phyloP scores from a whole-genome alignment of 2,329 filamentous ascomycete genomes.

The Chaetomiaceae sp. region DNA sequence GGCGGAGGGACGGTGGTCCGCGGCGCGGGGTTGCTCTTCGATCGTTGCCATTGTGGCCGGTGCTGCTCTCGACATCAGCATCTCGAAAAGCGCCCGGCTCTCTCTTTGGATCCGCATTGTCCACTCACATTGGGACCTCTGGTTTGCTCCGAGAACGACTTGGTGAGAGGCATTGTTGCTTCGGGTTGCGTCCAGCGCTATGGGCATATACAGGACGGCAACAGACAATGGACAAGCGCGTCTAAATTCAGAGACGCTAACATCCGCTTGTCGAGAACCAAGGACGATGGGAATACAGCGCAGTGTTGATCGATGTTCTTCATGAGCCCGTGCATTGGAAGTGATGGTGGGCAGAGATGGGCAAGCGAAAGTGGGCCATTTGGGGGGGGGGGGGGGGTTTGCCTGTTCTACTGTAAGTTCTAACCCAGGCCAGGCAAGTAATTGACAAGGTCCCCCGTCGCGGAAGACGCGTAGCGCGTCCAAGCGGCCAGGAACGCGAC shows the following conservation, averaged over 20 bases:
- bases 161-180: slow-evolving; percentile 11
- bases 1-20: slow-evolving; percentile 35
- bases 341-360: background rate
- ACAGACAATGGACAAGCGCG: background rate
- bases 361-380: background rate
- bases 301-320: background rate
- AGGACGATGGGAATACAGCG: background rate
- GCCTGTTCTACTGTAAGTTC: too few species aligned
- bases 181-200: background rate
- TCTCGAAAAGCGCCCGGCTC: too few species aligned
- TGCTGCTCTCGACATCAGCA: slow-evolving; percentile 21
- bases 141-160: slow-evolving; percentile 40
- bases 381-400: too few species aligned
- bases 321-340: background rate
- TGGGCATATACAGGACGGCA: background rate
- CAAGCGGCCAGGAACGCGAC: background rate
- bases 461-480: slow-evolving; percentile 6
- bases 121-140: slow-evolving; percentile 25
- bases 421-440: too few species aligned
- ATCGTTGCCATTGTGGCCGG: slow-evolving; percentile 50
- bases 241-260: background rate
- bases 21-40: slow-evolving; percentile 47
- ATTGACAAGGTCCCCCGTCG: background rate
- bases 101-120: too few species aligned
- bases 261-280: background rate